Evolutionary conservation across 371 early-diverging fungal genomes (phyloP).

Genomic region (Syncephalastrum racemosum): DNA sequence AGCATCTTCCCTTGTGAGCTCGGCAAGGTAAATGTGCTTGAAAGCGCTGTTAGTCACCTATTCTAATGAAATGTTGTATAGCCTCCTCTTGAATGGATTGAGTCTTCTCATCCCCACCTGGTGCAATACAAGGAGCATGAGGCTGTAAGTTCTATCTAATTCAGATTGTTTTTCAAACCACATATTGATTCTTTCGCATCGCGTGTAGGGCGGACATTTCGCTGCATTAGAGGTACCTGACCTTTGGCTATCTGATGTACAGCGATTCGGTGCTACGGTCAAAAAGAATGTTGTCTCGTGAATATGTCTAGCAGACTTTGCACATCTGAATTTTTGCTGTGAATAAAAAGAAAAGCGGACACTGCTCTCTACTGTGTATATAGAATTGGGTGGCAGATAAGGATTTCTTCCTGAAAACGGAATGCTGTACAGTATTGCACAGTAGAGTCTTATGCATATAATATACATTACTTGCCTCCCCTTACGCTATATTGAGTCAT

Average conservation of each 20-base stretch:
- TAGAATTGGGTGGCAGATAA: too few relatives aligned
- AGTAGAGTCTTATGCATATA: too few relatives aligned
- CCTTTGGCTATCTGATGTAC: slow-evolving; percentile 42
- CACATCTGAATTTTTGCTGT: too few relatives aligned
- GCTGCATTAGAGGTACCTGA: slow-evolving; percentile 62
- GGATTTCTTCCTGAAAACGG: too few relatives aligned
- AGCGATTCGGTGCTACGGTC: slow-evolving; percentile 30
- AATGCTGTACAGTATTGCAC: too few relatives aligned
- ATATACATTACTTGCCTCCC: too few relatives aligned
- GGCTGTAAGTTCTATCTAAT: slow-evolving; percentile 16
- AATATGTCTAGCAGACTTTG: too few relatives aligned
- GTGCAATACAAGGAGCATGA: slow-evolving; percentile 29
- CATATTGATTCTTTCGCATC: background rate
- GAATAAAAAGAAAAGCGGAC: too few relatives aligned
- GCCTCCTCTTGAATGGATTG: slow-evolving; percentile 61
- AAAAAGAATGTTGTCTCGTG: background rate
- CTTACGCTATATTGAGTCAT: too few relatives aligned
- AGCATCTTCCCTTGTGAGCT: slow-evolving; percentile 61
- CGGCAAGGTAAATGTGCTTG: slow-evolving; percentile 36
- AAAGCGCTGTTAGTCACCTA: background rate
- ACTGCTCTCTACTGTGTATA: too few relatives aligned
- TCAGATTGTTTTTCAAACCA: background rate
- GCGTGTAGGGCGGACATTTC: slow-evolving; percentile 66
- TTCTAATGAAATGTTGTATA: slow-evolving; percentile 8
- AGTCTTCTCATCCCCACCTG: slow-evolving; percentile 24